Percentiles rank a stretch among this genome's conserved stretches.
These are phyloP conservation scores for Stemphylium lycopersici DNA, from an alignment of 2,329 filamentous ascomycete species.

Conservation along the genomic window DNA sequence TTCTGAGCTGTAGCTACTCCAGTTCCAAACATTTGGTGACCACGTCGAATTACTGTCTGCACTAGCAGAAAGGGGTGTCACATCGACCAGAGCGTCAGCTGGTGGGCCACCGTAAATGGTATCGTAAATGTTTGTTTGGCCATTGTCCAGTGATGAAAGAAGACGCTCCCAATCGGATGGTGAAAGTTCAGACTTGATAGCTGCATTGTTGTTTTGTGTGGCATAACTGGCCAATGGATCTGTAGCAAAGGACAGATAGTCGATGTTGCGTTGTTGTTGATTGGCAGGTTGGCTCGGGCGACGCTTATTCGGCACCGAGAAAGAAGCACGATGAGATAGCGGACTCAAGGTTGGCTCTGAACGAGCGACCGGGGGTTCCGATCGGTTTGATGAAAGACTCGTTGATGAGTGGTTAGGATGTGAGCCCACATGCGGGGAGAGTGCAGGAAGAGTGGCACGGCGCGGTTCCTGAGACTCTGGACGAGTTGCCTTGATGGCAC, in stretches of 20 bases:
- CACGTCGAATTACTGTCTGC: constrained; percentile 42
- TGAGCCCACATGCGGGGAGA: constrained; percentile 52
- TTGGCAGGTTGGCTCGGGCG: constrained; percentile 37
- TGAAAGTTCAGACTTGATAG: constrained; percentile 57
- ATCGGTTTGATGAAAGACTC: constrained; percentile 56
- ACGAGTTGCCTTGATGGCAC: constrained; percentile 31
- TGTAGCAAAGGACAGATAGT: constrained; percentile 55
- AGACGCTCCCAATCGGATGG: constrained; percentile 82
- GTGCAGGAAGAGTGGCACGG: constrained; percentile 51
- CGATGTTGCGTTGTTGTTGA: constrained; percentile 50
- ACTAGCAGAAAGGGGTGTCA: constrained; percentile 36
- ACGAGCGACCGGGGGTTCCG: constrained; percentile 53
- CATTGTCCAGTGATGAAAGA: constrained; percentile 78
- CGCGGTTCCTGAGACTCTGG: constrained; percentile 44
- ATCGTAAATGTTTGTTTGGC: constrained; percentile 82
- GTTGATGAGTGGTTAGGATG: constrained; percentile 55
- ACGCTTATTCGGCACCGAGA: constrained; percentile 42
- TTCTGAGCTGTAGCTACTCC: constrained; percentile 33
- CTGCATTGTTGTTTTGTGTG: constrained; percentile 46
- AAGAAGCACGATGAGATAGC: constrained; percentile 43
- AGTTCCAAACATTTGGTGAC: constrained; percentile 47
- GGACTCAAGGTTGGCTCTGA: constrained; percentile 58
- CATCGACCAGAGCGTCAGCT: constrained; percentile 46
- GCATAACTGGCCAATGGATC: constrained; percentile 45
- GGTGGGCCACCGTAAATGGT: constrained; percentile 75